Conservation (phyloP, 306 rosid species). For the Purshia tridentata region DNA sequence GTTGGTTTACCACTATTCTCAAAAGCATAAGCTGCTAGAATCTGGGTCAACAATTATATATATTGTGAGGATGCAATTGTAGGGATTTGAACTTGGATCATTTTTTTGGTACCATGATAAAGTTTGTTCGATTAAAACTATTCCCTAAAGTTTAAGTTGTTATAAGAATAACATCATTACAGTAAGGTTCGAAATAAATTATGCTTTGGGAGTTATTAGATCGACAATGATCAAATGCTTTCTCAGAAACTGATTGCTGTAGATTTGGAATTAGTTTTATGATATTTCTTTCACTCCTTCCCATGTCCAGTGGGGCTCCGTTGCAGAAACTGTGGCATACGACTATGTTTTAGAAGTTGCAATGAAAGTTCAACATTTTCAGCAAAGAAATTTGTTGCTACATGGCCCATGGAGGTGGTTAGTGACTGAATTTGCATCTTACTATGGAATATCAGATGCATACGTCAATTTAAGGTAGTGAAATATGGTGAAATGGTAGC, state of each 20-base stretch:
- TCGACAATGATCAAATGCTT: background rate
- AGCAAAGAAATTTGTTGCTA: constrained; percentile 31
- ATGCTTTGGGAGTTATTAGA: background rate
- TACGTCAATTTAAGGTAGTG: constrained; percentile 37
- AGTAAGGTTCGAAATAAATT: background rate
- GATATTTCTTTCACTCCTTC: background rate
- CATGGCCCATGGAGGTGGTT: constrained; percentile 41
- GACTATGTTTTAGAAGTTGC: constrained; percentile 38
- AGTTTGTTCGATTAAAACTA: no score
- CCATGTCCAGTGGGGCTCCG: constrained; percentile 25
- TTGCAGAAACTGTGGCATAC: constrained; percentile 37
- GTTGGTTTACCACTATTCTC: no score
- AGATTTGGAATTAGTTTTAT: background rate
- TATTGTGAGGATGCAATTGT: no score
- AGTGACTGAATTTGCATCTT: constrained; percentile 28
- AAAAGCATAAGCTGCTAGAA: no score
- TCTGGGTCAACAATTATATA: no score
- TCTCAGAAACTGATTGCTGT: background rate
- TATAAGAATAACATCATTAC: no score
- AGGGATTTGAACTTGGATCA: no score
- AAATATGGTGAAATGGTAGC: background rate
- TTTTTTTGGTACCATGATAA: no score
- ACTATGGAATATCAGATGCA: constrained; percentile 35
- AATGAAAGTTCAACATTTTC: constrained; percentile 34
- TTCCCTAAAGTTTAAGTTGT: no score